Base-by-base conservation (phyloP, 1,284 basidiomycete genomes). In the Pholiota adiposa region DNA sequence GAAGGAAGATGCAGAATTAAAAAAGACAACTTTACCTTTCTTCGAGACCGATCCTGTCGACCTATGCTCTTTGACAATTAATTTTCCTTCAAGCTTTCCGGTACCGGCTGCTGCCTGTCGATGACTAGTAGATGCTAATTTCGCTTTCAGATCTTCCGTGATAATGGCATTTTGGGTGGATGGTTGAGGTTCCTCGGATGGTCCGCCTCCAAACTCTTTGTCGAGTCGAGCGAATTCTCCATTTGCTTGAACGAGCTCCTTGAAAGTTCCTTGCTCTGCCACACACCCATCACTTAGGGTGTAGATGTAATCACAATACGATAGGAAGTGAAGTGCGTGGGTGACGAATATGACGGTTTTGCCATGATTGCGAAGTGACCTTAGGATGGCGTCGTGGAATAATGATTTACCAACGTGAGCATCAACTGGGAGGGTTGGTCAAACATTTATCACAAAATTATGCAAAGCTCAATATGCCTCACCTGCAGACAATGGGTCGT, bases 401-500 rank as follows among this genome's bases (percentile, higher is more conserved):
- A 93, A 77, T 2, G 84, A 78, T 65, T 86, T 85, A 5, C 89
- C 90, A 51, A 90, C 88, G 66, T 89, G 87, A 1, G 88, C 87
- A 67, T 90, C 88, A 48, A 90, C 86, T 82, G 59, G 16, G 33
- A 27, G 29, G n/a, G 2, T 8, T 25, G 9, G n/a, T 59, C 25
- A 54, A 59, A 27, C 36, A 8, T n/a, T 9, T 7, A 6, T 34
- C 36, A 33, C 18, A 21, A 40, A 44, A 2, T 43, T 36, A 49
- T 25, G 19, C 19, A 46, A 56, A 52, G 46, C n/a, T 63, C 63
- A 14, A 63, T 8, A 19, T 52, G 14, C 36, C 40, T 23, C 63
- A 83, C 84, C 85, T 14, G 90, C 90, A 51, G 88, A 90, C 4
- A 92, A 78, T 2, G 89, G 89, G 69, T 93, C 90, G 68, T 93